Conservation (phyloP, 257 asterid genomes). For the Rubia yunnanensis region DNA sequence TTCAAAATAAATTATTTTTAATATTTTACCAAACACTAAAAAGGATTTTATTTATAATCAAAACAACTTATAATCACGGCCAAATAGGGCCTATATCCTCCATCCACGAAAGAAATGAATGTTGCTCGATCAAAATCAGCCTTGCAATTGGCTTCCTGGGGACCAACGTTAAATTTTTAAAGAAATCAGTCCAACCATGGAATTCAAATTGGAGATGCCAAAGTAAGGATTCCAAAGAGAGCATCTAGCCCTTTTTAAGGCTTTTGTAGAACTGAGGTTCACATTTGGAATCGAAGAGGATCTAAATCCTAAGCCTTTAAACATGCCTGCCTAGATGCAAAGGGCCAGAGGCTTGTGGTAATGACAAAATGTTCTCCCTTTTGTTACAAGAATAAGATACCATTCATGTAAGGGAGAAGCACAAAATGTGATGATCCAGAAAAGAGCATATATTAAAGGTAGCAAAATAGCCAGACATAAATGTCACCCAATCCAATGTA, state of each 20-base stretch:
- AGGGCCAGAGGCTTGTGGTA: background rate
- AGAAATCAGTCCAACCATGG: background rate
- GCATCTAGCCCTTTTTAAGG: conserved; percentile 1
- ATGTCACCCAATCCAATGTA: no score
- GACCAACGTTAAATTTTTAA: conserved; percentile 5
- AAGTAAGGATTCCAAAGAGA: background rate
- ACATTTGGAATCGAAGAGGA: background rate
- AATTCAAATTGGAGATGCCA: background rate
- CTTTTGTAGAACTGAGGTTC: conserved; percentile 11
- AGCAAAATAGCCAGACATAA: no score
- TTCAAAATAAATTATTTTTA: no score
- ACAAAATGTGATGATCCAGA: background rate
- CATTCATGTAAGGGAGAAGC: background rate
- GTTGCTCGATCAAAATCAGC: background rate
- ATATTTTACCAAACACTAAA: no score
- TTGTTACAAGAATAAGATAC: conserved; percentile 5
- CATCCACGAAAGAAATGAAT: no score
- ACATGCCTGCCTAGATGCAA: conserved; percentile 18
- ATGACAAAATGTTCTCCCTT: background rate
- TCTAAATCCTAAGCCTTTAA: conserved; percentile 15
- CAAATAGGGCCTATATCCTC: no score
- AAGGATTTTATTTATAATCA: no score
- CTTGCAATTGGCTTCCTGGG: background rate
- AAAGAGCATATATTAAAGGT: no score
- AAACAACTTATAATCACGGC: no score